Evolutionary conservation across 1,139 yeast genomes (phyloP).

Genomic region (Hemisphaericaspora xylofermentans): DNA sequence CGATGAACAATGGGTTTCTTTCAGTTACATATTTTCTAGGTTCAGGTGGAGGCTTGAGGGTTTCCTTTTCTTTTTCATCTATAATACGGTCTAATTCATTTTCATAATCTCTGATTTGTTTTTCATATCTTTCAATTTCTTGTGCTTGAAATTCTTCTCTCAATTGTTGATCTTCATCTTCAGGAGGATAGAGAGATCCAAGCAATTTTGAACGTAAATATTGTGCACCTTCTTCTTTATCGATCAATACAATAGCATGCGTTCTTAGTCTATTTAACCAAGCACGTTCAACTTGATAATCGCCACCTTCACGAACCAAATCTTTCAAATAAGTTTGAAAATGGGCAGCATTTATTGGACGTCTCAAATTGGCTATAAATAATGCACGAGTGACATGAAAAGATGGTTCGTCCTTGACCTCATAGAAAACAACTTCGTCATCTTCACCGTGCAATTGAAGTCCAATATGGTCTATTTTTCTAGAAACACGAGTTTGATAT

Average conservation of each 20-base stretch:
- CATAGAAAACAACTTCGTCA: slow-evolving; percentile 33
- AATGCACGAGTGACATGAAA: slow-evolving; percentile 43
- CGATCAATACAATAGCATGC: slow-evolving; percentile 43
- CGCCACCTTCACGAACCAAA: slow-evolving; percentile 25
- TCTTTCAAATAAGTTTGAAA: slow-evolving; percentile 36
- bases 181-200: slow-evolving; percentile 32
- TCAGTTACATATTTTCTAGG: slow-evolving; percentile 22
- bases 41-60: slow-evolving; percentile 16
- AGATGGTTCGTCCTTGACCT: slow-evolving; percentile 26
- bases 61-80: slow-evolving; percentile 13
- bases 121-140: slow-evolving; percentile 24
- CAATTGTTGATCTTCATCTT: slow-evolving; percentile 24
- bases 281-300: slow-evolving; percentile 37
- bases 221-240: slow-evolving; percentile 39
- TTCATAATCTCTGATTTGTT: slow-evolving; percentile 21
- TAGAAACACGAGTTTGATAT: slow-evolving; percentile 11
- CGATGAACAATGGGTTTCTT: slow-evolving; percentile 35
- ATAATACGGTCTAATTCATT: slow-evolving; percentile 11
- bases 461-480: slow-evolving; percentile 27
- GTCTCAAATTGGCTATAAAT: slow-evolving; percentile 42
- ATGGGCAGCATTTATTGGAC: slow-evolving; percentile 36
- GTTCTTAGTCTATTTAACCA: slow-evolving; percentile 44
- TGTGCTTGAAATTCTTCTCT: slow-evolving; percentile 22
- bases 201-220: slow-evolving; percentile 32
- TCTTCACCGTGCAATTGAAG: slow-evolving; percentile 19